Conservation (phyloP, 495 filamentous ascomycete genomes). For the Lasiosphaeria ovina region DNA sequence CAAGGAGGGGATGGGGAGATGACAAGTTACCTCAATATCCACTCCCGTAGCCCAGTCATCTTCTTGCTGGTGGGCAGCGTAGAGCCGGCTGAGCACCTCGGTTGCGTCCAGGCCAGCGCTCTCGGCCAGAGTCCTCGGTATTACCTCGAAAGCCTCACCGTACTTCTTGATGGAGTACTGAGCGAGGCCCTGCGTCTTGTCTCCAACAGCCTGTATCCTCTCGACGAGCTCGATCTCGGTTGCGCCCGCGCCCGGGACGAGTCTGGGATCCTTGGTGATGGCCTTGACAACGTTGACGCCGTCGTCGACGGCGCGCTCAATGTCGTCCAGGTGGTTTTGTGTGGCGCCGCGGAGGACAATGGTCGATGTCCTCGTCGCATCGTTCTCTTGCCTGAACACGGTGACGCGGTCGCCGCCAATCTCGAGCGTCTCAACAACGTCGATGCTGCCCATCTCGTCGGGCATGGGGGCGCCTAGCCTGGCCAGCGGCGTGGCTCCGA, state of each 20-base stretch:
- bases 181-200: conserved; percentile 85
- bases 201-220: conserved; percentile 81
- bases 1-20: background rate
- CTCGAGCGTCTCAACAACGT: conserved; percentile 95
- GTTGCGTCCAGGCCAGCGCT: conserved; percentile 94
- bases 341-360: conserved; percentile 94
- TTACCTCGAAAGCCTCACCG: conserved; percentile 95
- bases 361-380: conserved; percentile 87
- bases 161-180: conserved; percentile 98
- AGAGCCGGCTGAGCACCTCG: conserved; percentile 85
- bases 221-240: conserved; percentile 95
- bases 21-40: conserved; percentile 70
- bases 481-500: conserved; percentile 92
- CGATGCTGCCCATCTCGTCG: conserved; percentile 95
- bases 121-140: conserved; percentile 90
- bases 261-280: conserved; percentile 85
- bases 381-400: conserved; percentile 95
- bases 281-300: conserved; percentile 99
- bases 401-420: conserved; percentile 99
- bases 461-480: conserved; percentile 98
- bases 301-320: conserved; percentile 96
- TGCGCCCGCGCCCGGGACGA: conserved; percentile 93
- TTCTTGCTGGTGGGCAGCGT: conserved; percentile 87
- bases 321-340: conserved; percentile 95
- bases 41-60: conserved; percentile 88